Conservation (phyloP, 345 rosid species). For the Mangifera indica region DNA sequence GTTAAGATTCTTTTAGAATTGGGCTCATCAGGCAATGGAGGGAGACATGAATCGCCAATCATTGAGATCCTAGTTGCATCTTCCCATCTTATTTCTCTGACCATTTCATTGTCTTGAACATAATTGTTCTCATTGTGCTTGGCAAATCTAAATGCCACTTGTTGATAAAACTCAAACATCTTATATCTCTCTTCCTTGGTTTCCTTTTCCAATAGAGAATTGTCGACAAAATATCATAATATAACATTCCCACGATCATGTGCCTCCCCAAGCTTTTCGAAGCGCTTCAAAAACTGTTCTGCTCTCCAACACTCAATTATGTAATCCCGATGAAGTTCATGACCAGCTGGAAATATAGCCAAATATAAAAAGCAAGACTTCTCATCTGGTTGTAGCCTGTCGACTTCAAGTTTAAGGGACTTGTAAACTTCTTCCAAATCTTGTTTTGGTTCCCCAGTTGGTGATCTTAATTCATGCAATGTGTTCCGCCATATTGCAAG, state of each 20-base stretch:
- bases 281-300: background rate
- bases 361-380: constrained; percentile 15
- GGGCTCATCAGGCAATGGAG: background rate
- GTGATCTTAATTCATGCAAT: background rate
- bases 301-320: constrained; percentile 31
- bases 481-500: background rate
- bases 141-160: background rate
- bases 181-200: background rate
- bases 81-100: constrained; percentile 9
- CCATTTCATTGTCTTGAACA: background rate
- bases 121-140: background rate
- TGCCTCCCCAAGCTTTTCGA: background rate
- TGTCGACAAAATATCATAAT: background rate
- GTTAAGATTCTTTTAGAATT: constrained; percentile 13
- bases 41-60: background rate
- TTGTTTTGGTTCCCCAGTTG: background rate
- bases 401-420: constrained; percentile 19
- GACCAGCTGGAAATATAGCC: constrained; percentile 20
- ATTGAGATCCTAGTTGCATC: constrained; percentile 17
- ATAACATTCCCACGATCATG: constrained; percentile 8
- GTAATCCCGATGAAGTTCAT: constrained; percentile 16
- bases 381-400: background rate
- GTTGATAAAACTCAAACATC: background rate
- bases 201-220: background rate
- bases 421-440: background rate